Conservation (phyloP, 2,329 filamentous ascomycete genomes). For the Sporothrix luriei region DNA sequence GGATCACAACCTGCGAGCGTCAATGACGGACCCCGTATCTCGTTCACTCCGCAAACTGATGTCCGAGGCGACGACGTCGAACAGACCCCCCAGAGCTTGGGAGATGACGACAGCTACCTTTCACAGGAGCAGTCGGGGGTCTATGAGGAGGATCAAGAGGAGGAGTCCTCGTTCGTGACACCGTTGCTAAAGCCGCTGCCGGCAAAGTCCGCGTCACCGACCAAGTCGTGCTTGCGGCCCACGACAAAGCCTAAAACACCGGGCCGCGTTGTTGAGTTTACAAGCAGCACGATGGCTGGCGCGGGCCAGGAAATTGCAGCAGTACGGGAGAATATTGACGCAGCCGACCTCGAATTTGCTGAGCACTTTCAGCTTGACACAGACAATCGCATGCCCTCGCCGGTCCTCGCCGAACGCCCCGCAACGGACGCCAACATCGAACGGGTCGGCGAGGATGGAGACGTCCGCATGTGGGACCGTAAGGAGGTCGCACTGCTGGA, state of each 20-base stretch:
- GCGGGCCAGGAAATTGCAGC: slow-evolving; percentile 45
- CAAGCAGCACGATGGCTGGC: slow-evolving; percentile 51
- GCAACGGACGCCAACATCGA: slow-evolving; percentile 7
- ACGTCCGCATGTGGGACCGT: slow-evolving; percentile 27
- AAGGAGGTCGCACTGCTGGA: background rate
- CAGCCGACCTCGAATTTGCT: slow-evolving; percentile 27
- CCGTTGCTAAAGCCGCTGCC: slow-evolving; percentile 54
- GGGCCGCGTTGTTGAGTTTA: slow-evolving; percentile 62
- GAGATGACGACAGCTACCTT: slow-evolving; percentile 39
- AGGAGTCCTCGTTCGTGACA: slow-evolving; percentile 46
- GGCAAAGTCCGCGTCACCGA: slow-evolving; percentile 56
- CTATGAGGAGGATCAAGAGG: slow-evolving; percentile 39
- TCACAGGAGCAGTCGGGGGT: slow-evolving; percentile 34
- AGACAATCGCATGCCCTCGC: slow-evolving; percentile 25
- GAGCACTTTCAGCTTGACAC: slow-evolving; percentile 34
- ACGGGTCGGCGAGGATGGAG: slow-evolving; percentile 16
- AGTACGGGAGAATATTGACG: slow-evolving; percentile 4
- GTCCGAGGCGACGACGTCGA: background rate
- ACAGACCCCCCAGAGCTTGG: slow-evolving; percentile 9
- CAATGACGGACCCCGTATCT: background rate
- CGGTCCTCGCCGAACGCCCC: background rate
- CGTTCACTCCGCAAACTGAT: background rate
- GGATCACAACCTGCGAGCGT: background rate
- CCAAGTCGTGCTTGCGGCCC: slow-evolving; percentile 60
- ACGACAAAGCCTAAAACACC: slow-evolving; percentile 61